Evolutionary conservation across 768 basidiomycete species (phyloP), one percentile per base, ranked within the genome.

Genomic region (Pleurotus cornucopiae): DNA sequence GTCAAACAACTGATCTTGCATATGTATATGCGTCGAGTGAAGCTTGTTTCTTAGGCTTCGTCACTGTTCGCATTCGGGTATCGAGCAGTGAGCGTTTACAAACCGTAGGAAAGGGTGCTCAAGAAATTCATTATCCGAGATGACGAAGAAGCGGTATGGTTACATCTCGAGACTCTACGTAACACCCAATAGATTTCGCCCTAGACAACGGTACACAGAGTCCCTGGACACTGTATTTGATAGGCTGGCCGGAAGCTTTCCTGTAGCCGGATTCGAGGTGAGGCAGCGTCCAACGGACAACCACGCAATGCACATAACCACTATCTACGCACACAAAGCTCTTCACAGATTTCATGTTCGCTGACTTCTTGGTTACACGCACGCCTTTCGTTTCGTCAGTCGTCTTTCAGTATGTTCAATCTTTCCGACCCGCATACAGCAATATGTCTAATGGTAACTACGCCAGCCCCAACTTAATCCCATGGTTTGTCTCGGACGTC

Each of bases 401-500:
- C 25, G 84, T 91, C 55, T 97, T 98, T 72, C 96, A 98, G 94
- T 96, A 51, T 57, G 84, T 78, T 13, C 34, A 45, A 44, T n/a
- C 21, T 9, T 57, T 40, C 30, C 25, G 20, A 39, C 56, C 3
- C 44, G 21, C 37, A 2, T 56, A 13, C 6, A 54, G 34, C 12
- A 38, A 21, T n/a, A 18, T 61, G 11, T 57, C 46, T 14, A 53
- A 40, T 45, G 49, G 13, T 16, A 21, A 21, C 30, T 34, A 34
- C 53, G 5, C 25, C 58, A 96, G 94, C 72, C 91, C 94, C 0
- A 98, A 98, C 68, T 74, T 89, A 6, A 89, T 97, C 51, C 94
- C 95, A 0, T 99, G 96, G 94, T 98, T 98, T 66, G 95, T 98
- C 46, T 94, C 91, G 11, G 93, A 97, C 67, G 93, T 95, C 23